Evolutionary conservation across 805 yeast species (phyloP), one percentile per base, ranked within the genome.

Genomic region (Sugiyamaella mastotermitis): DNA sequence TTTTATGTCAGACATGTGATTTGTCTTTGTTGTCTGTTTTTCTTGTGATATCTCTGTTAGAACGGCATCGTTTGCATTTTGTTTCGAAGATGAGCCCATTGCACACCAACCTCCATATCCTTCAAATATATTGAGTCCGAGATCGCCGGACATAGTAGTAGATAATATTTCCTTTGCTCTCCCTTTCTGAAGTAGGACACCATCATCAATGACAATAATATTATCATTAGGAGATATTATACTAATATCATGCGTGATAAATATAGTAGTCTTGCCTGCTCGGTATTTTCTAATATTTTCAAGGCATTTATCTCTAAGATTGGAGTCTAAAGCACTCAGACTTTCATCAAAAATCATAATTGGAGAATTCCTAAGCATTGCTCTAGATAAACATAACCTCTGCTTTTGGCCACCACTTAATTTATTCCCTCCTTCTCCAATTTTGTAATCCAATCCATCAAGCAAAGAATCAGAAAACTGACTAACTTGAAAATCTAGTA

Each of bases 381-480:
- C 97, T 38, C 97, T 68, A 0, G 97, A 96, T 20, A 92, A 52
- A 0, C 90, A 82, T 2, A 92, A 66, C 44, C 88, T 66, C 59
- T 92, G 98, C 40, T 70, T 74, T 56, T 92, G 96, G 0, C 99
- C 99, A 3, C 97, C 97, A 46, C 95, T 84, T 6, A 90, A 61
- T 1, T 66, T 51, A 3, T 69, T 52, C 2, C 75, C 73, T 0
- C 64, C 60, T 1, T 53, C 50, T 0, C 78, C 74, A 6, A 84
- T 46, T 3, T 53, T 43, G 0, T 83, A 74, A 13, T 80, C 68
- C 2, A 75, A 24, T 0, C 88, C 85, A 3, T 72, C 53, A 0
- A 80, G 76, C 1, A 80, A 55, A 22, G 59, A 62, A 4, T 52
- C 49, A 0, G 82, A 55, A 2, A 82, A 59, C 1, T 70, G 69